phyloP scores from a whole-genome alignment of 768 basidiomycete genomes.

The Termitomyces sp. region DNA sequence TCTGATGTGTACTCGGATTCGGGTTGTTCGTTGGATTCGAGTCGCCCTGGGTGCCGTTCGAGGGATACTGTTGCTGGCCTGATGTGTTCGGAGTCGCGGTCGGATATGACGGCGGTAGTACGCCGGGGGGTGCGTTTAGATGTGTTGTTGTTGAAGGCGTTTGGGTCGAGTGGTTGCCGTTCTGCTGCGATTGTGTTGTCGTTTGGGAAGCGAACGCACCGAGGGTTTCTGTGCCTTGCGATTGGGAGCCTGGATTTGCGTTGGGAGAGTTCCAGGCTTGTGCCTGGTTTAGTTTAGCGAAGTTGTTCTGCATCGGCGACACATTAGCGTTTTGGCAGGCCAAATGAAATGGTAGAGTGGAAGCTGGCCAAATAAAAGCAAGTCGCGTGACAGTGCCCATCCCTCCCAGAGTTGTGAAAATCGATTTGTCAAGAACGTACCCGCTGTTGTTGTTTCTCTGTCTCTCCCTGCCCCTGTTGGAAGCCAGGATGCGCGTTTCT shows the following conservation, averaged over 20 bases:
- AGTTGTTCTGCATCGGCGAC: conserved; percentile 40
- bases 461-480: conserved; percentile 55
- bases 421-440: conserved; percentile 36
- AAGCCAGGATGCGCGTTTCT: conserved; percentile 47
- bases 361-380: conserved; percentile 3
- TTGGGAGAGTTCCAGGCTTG: conserved; percentile 62
- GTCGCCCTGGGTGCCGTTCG: conserved; percentile 31
- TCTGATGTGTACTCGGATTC: conserved; percentile 26
- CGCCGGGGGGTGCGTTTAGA: conserved; percentile 45
- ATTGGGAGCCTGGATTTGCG: conserved; percentile 37
- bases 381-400: conserved; percentile 6
- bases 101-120: conserved; percentile 28
- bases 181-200: conserved; percentile 29
- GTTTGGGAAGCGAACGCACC: conserved; percentile 18
- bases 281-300: conserved; percentile 59
- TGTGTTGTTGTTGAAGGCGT: conserved; percentile 38
- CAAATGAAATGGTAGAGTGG: conserved; percentile 3
- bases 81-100: conserved; percentile 23
- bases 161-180: conserved; percentile 37
- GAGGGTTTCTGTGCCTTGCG: conserved; percentile 15
- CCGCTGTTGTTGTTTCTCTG: conserved; percentile 59
- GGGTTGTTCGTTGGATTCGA: conserved; percentile 27
- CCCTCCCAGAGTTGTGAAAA: conserved; percentile 1
- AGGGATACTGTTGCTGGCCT: conserved; percentile 27
- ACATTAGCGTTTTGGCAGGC: conserved; percentile 14